Evolutionary conservation across 306 rosid genomes (phyloP), one percentile per base, ranked within the genome.

Genomic region (Astragalus membranaceus): DNA sequence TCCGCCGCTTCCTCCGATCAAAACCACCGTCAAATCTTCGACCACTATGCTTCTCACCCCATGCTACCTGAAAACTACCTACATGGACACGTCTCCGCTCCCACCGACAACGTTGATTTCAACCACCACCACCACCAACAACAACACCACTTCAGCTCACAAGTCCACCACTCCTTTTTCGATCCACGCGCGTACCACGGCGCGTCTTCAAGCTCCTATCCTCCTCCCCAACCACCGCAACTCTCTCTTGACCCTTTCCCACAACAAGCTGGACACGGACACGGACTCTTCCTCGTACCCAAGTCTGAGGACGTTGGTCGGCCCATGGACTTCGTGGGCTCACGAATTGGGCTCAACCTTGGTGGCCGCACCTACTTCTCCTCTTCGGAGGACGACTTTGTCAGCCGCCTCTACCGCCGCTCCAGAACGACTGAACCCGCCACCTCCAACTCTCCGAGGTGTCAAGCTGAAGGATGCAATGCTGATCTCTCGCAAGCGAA

Each of bases 391-490:
- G 97, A 93, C 4, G 96, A 93, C 50, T 87, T 90, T 54, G 86
- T 90, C 70, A 93, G 72, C 88, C 74, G 97, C 20, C 94, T 93
- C 8, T 93, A 90, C 89, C 90, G 97, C 7, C 80, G 96, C 47
- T 26, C 89, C 0, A 78, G 98, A 11, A 85, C 78, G 0, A 57
- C 73, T 0, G 98, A 93, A 6, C 67, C 75, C 10, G 81, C 54
- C 0, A 55, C 75, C 0, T 46, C 78, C 0, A 87, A 87, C 88
- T 84, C 92, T 2, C 87, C 92, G 0, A 62, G 91, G 58, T 93
- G 98, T 67, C 98, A 93, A 64, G 98, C 98, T 0, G 97, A 93
- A 70, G 98, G 98, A 37, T 93, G 98, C 86, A 80, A 85, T 81
- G 96, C 92, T 68, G 97, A 93, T 82, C 94, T 93, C 73, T 84